Evolutionary conservation across 257 asterid species (phyloP).

Genomic region (Jaltomata sinuosa): DNA sequence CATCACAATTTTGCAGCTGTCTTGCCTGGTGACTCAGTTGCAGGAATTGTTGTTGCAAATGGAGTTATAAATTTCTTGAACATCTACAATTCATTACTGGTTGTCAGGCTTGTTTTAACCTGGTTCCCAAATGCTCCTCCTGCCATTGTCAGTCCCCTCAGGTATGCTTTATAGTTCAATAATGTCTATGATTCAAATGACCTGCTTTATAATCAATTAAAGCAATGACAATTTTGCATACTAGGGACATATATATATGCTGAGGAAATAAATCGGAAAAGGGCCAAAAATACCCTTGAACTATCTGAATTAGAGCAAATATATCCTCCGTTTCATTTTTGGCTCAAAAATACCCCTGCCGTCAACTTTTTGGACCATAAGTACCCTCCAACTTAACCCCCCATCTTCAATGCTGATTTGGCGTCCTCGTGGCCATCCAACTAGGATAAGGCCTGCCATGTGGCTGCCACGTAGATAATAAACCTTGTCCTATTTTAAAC

Average conservation of each 20-base stretch:
- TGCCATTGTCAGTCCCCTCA: conserved; percentile 70
- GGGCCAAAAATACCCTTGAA: too few species aligned
- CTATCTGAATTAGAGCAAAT: too few species aligned
- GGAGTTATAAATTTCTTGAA: conserved; percentile 70
- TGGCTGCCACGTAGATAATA: too few species aligned
- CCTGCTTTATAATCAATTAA: neutral
- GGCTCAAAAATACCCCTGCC: too few species aligned
- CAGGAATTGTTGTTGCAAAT: conserved; percentile 64
- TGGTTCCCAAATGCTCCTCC: conserved; percentile 97
- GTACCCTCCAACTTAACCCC: too few species aligned
- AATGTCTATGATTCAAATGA: neutral
- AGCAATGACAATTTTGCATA: neutral
- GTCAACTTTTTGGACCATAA: too few species aligned
- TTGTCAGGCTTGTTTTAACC: conserved; percentile 76
- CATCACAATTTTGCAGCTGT: conserved; percentile 67
- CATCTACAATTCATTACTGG: conserved; percentile 70
- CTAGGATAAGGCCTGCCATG: too few species aligned
- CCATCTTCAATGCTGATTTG: too few species aligned
- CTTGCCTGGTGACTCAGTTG: conserved; percentile 80
- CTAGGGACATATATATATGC: neutral
- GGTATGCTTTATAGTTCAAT: conserved; percentile 28
- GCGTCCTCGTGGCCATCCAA: too few species aligned
- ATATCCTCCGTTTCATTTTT: too few species aligned
- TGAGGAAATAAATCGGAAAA: neutral
- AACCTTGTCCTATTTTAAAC: too few species aligned